A percentile compares a stretch with the other conserved stretches of the same genome.
These are phyloP conservation scores for Amphicarpaea edgeworthii DNA, from an alignment of 306 rosid species.

Conservation along the genomic window DNA sequence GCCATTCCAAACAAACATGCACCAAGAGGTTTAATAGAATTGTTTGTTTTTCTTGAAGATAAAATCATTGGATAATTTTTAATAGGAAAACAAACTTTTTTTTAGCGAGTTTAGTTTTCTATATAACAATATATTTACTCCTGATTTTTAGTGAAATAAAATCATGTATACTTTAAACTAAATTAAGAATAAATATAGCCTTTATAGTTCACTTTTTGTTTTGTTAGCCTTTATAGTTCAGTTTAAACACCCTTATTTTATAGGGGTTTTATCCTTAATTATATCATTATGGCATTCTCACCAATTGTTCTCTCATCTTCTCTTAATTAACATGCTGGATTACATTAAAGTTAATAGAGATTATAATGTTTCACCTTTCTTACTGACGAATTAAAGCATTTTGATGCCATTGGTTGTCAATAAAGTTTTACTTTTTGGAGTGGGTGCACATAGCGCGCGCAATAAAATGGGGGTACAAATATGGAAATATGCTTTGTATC, in stretches of 20 bases:
- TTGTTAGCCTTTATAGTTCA: not conserved
- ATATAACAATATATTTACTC: not conserved
- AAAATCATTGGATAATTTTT: not conserved
- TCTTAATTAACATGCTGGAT: constrained; percentile 13
- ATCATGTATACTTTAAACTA: not conserved
- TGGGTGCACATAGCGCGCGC: constrained; percentile 11
- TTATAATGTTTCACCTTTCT: constrained; percentile 19
- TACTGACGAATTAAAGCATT: constrained; percentile 16
- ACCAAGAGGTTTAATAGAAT: not conserved
- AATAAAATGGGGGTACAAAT: constrained; percentile 8
- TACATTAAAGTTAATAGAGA: constrained; percentile 17
- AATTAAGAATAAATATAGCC: not conserved
- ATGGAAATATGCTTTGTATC: not conserved
- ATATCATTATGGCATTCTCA: not conserved
- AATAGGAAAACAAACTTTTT: not conserved
- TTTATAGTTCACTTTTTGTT: not conserved
- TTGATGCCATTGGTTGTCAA: constrained; percentile 25
- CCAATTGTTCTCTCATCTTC: not conserved
- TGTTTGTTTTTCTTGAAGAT: not conserved
- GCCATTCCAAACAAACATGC: no score
- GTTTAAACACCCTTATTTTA: constrained; percentile 1
- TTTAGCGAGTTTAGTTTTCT: not conserved
- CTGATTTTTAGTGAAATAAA: not conserved
- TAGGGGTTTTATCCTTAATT: not conserved
- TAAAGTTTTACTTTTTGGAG: constrained; percentile 36